Base-by-base conservation (phyloP, 371 early-diverging fungal species). In the Syncephalastrum monosporum region DNA sequence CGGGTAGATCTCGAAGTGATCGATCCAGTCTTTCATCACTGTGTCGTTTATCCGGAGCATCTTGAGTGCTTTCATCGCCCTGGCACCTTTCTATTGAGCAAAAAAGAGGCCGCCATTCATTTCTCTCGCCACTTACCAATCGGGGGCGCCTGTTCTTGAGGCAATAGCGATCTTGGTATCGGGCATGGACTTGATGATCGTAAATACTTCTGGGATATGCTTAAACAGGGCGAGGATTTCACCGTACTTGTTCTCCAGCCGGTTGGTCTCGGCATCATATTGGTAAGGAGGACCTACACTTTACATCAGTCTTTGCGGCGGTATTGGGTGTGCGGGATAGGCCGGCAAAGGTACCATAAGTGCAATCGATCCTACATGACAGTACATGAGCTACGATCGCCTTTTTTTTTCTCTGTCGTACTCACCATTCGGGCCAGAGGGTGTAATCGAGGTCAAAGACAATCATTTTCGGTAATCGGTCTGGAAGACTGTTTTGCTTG, bases 391-490 rank as follows among this genome's bases (percentile, higher is more conserved):
- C 10, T 5, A 33, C 38, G 38, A 47, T 13, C 27, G 27, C 27
- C 23, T 33, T 47, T 55, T 6, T 15, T 23, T 25, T 14, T 49
- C 8, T 21, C 41, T 21, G 41, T 13, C 15, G 15, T 8, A 17
- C 53, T 55, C 67, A 75, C 78, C 79, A 81, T 19, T 62, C 59
- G n/a, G 78, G 64, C 81, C 81, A 81, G 21, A 75, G 23, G 5
- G 81, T 81, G 51, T 74, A 81, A 50, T 81, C 81, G 2, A 81
- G 64, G 55, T 81, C 81, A 56, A 81, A 77, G 3, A 74, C 79
- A 42, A 81, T 69, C 63, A 81, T 55, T 24, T 69, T 71, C 1
- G 81, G 81, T 16, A 70, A 55, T 24, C 53, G 58, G 27, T 52
- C 41, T 24, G 61, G 59, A 3, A 60, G 45, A 33, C 38, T 33